These are phyloP conservation scores for Leersia perrieri DNA, from an alignment of 176 grass and related monocot species.

Conservation along the genomic window DNA sequence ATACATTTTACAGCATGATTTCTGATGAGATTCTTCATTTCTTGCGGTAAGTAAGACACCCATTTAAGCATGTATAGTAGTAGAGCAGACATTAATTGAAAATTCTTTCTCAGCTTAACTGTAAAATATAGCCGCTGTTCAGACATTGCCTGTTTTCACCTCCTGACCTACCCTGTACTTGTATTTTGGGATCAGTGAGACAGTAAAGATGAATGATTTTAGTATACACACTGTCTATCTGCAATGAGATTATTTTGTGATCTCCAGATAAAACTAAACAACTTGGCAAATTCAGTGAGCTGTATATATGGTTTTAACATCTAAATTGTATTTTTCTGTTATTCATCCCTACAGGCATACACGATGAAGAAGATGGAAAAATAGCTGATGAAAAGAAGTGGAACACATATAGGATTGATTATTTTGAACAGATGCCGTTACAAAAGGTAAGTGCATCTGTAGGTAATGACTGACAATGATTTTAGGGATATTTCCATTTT, in stretches of 20 bases:
- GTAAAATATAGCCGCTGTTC: neutral
- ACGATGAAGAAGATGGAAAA: neutral
- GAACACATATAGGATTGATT: neutral
- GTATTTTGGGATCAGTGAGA: neutral
- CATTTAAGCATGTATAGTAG: neutral
- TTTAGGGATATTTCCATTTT: neutral
- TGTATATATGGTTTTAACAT: neutral
- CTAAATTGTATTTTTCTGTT: neutral
- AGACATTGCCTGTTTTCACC: neutral
- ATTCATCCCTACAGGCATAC: neutral
- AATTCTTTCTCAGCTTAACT: neutral
- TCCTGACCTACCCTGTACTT: neutral
- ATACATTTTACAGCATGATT: neutral
- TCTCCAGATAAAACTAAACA: neutral
- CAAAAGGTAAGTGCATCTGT: neutral
- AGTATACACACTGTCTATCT: neutral
- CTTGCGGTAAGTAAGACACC: neutral
- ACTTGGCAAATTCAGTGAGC: neutral
- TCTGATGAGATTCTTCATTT: neutral
- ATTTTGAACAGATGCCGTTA: neutral
- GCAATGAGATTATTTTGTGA: neutral
- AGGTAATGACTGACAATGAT: conserved; percentile 22
- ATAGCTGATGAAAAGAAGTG: neutral
- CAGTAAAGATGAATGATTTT: neutral
- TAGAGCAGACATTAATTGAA: neutral